phyloP scores from a whole-genome alignment of 768 basidiomycete species.

The Suillus luteus region DNA sequence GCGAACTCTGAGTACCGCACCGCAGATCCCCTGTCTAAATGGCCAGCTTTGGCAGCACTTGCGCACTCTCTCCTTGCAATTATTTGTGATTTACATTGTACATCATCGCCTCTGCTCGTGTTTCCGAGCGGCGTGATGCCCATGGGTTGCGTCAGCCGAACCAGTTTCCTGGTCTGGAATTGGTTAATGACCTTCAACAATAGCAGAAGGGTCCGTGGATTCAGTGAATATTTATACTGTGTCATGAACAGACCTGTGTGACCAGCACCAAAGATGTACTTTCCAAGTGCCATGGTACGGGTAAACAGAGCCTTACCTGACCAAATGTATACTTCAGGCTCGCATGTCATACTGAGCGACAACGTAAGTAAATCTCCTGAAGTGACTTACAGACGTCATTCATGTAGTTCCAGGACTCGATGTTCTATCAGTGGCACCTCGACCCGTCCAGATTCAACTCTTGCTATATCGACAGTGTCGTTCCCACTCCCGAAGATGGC shows the following conservation, averaged over 20 bases:
- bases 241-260: neutral
- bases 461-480: slow-evolving; percentile 21
- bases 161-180: neutral
- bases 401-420: slow-evolving; percentile 19
- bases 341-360: neutral
- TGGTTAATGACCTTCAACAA: neutral
- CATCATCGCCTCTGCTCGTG: neutral
- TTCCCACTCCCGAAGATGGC: slow-evolving; percentile 14
- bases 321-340: neutral
- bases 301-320: neutral
- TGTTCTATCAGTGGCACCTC: slow-evolving; percentile 22
- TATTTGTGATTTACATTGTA: neutral
- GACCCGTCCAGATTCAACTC: slow-evolving; percentile 14
- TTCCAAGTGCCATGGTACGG: neutral
- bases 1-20: neutral
- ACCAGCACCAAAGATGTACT: neutral
- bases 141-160: neutral
- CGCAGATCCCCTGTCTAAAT: neutral
- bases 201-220: neutral
- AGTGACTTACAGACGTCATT: neutral
- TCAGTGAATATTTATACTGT: neutral
- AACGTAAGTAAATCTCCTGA: neutral
- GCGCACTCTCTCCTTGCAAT: neutral
- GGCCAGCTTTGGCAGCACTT: neutral
- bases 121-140: neutral